Conservation (phyloP, 2,329 filamentous ascomycete species). For the Colletotrichum cuscutae region DNA sequence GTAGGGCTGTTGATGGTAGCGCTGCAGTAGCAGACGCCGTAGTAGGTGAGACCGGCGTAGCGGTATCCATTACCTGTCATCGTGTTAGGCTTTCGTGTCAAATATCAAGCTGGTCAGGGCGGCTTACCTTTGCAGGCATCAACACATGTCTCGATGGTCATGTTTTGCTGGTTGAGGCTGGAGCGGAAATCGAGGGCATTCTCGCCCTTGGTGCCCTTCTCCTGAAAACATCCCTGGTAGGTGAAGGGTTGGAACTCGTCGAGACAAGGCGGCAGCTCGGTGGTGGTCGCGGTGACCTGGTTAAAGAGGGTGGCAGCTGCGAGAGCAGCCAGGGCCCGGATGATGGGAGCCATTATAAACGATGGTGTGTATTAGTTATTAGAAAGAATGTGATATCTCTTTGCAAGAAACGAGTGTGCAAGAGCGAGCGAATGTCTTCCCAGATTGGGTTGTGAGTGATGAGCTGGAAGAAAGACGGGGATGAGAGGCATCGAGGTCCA, state of each 20-base stretch:
- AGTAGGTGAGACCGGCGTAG: slow-evolving; percentile 62
- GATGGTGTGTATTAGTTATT: slow-evolving; percentile 26
- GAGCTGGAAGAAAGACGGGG: not conserved
- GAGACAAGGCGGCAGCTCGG: slow-evolving; percentile 56
- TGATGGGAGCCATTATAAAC: slow-evolving; percentile 44
- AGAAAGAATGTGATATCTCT: slow-evolving; percentile 34
- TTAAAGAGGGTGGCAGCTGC: slow-evolving; percentile 51
- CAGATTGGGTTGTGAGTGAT: slow-evolving; percentile 24
- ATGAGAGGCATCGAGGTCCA: slow-evolving; percentile 11
- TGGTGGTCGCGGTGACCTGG: slow-evolving; percentile 52
- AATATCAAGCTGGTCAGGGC: not conserved
- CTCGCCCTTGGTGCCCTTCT: slow-evolving; percentile 40
- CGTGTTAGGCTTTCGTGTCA: not conserved
- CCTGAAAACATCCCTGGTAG: slow-evolving; percentile 59
- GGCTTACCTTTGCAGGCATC: slow-evolving; percentile 59
- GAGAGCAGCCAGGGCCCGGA: slow-evolving; percentile 47
- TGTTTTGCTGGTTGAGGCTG: slow-evolving; percentile 47
- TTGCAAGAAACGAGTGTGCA: slow-evolving; percentile 39
- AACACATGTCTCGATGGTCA: slow-evolving; percentile 60
- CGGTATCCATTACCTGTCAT: slow-evolving; percentile 57
- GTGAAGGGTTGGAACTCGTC: slow-evolving; percentile 58
- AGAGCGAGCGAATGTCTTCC: slow-evolving; percentile 22
- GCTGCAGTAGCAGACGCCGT: slow-evolving; percentile 64
- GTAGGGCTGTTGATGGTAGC: slow-evolving; percentile 63
- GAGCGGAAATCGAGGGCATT: slow-evolving; percentile 54